These are phyloP conservation scores for Fraxinus ornus DNA, from an alignment of 305 asterid genomes.

Conservation along the genomic window DNA sequence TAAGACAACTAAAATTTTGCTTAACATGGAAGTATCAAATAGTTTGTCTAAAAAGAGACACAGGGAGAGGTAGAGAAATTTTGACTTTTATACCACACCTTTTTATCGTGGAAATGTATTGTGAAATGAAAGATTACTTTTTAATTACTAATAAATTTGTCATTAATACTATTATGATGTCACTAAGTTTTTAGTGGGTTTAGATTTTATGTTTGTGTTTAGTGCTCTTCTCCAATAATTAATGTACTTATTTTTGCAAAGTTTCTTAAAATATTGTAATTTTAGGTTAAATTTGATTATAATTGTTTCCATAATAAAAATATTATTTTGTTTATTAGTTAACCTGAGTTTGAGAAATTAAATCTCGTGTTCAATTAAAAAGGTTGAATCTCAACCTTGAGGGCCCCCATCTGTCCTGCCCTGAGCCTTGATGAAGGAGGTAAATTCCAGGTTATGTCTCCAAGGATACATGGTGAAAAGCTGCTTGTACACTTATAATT, in stretches of 20 bases:
- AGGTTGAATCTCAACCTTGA: too few relatives aligned
- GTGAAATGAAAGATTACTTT: neutral
- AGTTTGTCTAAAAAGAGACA: neutral
- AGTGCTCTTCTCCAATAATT: neutral
- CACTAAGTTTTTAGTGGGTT: neutral
- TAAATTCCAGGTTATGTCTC: too few relatives aligned
- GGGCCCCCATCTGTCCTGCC: too few relatives aligned
- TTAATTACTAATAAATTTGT: neutral
- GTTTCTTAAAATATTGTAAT: neutral
- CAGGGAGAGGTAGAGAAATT: neutral
- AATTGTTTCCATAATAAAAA: neutral
- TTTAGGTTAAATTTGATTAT: neutral
- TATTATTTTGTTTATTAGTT: neutral
- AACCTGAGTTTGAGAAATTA: neutral
- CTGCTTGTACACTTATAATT: too few relatives aligned
- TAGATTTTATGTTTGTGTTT: neutral
- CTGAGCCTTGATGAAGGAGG: too few relatives aligned
- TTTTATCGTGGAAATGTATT: neutral
- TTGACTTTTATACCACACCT: neutral
- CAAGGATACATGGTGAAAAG: too few relatives aligned
- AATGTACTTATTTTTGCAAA: neutral
- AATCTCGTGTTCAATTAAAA: neutral
- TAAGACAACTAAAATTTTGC: neutral
- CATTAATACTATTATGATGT: slow-evolving; percentile 1
- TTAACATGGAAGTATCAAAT: slow-evolving; percentile 1